Evolutionary conservation across 2,329 filamentous ascomycete genomes (phyloP).

Genomic region (Alternaria metachromatica): DNA sequence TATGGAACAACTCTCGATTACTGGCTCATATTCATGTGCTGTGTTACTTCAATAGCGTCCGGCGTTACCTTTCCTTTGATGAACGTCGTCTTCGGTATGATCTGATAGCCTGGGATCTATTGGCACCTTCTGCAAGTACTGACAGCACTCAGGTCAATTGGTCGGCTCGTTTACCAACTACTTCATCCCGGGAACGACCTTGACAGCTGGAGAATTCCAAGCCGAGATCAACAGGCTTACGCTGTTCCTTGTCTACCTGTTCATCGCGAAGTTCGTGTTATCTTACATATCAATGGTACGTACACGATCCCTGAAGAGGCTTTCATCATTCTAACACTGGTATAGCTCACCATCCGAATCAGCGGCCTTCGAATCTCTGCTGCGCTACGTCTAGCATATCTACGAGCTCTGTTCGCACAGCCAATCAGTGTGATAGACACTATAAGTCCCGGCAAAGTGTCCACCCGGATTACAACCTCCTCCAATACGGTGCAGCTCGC

Average conservation of each 20-base stretch:
- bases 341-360: conserved; percentile 57
- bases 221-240: conserved; percentile 52
- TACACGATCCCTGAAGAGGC: neutral
- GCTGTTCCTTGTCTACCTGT: conserved; percentile 44
- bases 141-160: conserved; percentile 35
- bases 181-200: conserved; percentile 53
- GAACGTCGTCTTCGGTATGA: conserved; percentile 64
- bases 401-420: conserved; percentile 57
- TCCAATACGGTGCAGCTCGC: conserved; percentile 62
- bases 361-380: conserved; percentile 60
- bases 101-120: neutral
- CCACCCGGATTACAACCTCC: conserved; percentile 60
- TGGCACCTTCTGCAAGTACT: neutral
- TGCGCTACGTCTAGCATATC: conserved; percentile 58
- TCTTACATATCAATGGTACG: conserved; percentile 45
- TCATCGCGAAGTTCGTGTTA: conserved; percentile 45
- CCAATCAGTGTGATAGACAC: conserved; percentile 58
- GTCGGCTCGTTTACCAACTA: conserved; percentile 66
- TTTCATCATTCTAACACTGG: neutral
- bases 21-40: conserved; percentile 33
- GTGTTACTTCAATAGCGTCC: conserved; percentile 42
- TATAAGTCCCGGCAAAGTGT: conserved; percentile 58
- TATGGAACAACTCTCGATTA: conserved; percentile 45
- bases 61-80: conserved; percentile 59
- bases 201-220: conserved; percentile 58